phyloP scores from a whole-genome alignment of 2,329 filamentous ascomycete genomes.

The Phialophora verrucosa region DNA sequence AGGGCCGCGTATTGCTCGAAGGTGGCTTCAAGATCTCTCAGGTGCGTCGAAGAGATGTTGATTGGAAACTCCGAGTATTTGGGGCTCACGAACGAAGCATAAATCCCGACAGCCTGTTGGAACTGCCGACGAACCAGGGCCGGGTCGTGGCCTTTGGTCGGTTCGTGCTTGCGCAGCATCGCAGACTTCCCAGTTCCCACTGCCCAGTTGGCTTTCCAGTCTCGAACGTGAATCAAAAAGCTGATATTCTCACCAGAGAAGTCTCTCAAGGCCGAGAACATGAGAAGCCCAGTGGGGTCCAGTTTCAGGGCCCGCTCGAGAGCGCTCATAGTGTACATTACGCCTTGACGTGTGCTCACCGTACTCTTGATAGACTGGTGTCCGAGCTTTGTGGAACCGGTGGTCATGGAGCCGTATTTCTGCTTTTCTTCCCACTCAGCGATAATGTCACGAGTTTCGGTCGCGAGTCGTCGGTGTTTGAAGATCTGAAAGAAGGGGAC shows the following conservation, averaged over 20 bases:
- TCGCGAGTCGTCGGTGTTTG: slow-evolving; percentile 44
- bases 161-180: slow-evolving; percentile 37
- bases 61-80: slow-evolving; percentile 69
- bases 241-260: slow-evolving; percentile 75
- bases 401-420: slow-evolving; percentile 43
- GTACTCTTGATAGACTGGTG: slow-evolving; percentile 47
- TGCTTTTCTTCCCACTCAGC: slow-evolving; percentile 48
- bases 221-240: slow-evolving; percentile 64
- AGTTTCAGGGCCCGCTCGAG: slow-evolving; percentile 65
- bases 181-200: slow-evolving; percentile 20
- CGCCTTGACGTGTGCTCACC: slow-evolving; percentile 48
- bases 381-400: slow-evolving; percentile 41
- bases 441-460: slow-evolving; percentile 47
- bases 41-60: slow-evolving; percentile 66
- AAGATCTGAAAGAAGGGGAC: slow-evolving; percentile 66
- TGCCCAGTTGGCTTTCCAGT: slow-evolving; percentile 58
- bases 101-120: slow-evolving; percentile 66
- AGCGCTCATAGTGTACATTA: slow-evolving; percentile 64
- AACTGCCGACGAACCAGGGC: slow-evolving; percentile 59
- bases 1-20: slow-evolving; percentile 61
- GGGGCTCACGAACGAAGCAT: slow-evolving; percentile 65
- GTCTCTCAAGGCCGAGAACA: slow-evolving; percentile 69
- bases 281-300: slow-evolving; percentile 65
- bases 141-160: slow-evolving; percentile 35
- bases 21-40: slow-evolving; percentile 59